A percentile compares a stretch with the other conserved stretches of the same genome.
Conservation (phyloP, 2,329 filamentous ascomycete genomes). For the Whalleya microplaca region DNA sequence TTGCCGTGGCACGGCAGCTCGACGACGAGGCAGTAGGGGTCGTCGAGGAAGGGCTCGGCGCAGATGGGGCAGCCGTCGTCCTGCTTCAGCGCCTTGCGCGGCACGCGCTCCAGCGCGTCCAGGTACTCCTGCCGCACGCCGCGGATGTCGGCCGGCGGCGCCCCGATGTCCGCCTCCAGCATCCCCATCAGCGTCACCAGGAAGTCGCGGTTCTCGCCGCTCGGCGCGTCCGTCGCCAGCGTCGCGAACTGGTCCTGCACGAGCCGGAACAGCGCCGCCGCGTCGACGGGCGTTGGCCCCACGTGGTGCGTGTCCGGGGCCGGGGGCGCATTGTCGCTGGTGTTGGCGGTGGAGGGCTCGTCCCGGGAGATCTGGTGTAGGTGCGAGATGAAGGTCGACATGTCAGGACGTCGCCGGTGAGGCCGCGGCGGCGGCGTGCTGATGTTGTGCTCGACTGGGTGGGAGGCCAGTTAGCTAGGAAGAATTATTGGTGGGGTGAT, state of each 20-base stretch:
- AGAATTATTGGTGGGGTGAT: not conserved
- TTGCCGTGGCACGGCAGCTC: slow-evolving; percentile 63
- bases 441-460: slow-evolving; percentile 67
- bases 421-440: slow-evolving; percentile 45
- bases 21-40: slow-evolving; percentile 65
- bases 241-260: slow-evolving; percentile 62
- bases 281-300: slow-evolving; percentile 63
- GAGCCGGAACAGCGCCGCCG: slow-evolving; percentile 60
- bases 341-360: slow-evolving; percentile 12
- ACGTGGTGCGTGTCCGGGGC: slow-evolving; percentile 57
- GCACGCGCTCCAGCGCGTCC: slow-evolving; percentile 62
- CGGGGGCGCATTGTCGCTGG: slow-evolving; percentile 24
- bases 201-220: slow-evolving; percentile 51
- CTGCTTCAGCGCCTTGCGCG: slow-evolving; percentile 50
- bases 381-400: slow-evolving; percentile 65
- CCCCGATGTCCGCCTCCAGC: slow-evolving; percentile 55
- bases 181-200: slow-evolving; percentile 52
- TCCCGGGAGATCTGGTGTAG: slow-evolving; percentile 55
- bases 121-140: slow-evolving; percentile 64
- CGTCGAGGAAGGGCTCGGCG: slow-evolving; percentile 63
- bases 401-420: slow-evolving; percentile 59
- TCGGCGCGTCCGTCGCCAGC: slow-evolving; percentile 53
- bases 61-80: slow-evolving; percentile 67
- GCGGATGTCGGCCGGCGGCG: slow-evolving; percentile 54
- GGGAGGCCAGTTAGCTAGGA: not conserved